phyloP scores from a whole-genome alignment of 2,329 filamentous ascomycete genomes.

The Stagonosporopsis rhizophila region DNA sequence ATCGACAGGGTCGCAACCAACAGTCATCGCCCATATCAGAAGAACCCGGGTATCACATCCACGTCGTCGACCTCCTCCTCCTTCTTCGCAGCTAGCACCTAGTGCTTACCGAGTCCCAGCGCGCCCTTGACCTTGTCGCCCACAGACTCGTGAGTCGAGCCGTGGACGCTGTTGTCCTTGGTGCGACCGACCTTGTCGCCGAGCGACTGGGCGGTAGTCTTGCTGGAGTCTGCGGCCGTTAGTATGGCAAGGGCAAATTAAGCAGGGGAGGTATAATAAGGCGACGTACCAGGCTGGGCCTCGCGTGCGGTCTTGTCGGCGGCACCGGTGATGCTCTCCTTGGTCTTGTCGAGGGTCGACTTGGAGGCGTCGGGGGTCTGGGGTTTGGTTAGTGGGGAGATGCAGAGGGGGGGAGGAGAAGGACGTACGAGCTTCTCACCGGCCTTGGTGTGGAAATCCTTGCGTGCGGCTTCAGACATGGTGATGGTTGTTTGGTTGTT shows the following conservation, averaged over 20 bases:
- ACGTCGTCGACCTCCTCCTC: neutral
- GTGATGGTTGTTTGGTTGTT: slow-evolving; percentile 44
- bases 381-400: neutral
- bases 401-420: neutral
- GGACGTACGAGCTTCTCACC: slow-evolving; percentile 54
- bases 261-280: neutral
- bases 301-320: slow-evolving; percentile 60
- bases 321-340: slow-evolving; percentile 63
- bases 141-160: slow-evolving; percentile 48
- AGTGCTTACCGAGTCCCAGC: slow-evolving; percentile 54
- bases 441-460: slow-evolving; percentile 65
- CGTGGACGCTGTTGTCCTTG: slow-evolving; percentile 49
- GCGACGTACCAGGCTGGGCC: slow-evolving; percentile 47
- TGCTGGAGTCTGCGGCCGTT: slow-evolving; percentile 55
- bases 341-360: slow-evolving; percentile 66
- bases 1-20: neutral
- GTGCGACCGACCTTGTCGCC: slow-evolving; percentile 50
- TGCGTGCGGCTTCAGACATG: slow-evolving; percentile 69
- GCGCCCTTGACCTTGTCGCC: slow-evolving; percentile 58
- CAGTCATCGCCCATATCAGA: slow-evolving; percentile 1
- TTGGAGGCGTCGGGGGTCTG: slow-evolving; percentile 66
- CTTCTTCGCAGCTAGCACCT: neutral
- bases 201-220: slow-evolving; percentile 61
- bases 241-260: neutral
- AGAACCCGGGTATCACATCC: slow-evolving; percentile 1